Base-by-base conservation (phyloP, 371 early-diverging fungal genomes). In the Cokeromyces recurvatus region DNA sequence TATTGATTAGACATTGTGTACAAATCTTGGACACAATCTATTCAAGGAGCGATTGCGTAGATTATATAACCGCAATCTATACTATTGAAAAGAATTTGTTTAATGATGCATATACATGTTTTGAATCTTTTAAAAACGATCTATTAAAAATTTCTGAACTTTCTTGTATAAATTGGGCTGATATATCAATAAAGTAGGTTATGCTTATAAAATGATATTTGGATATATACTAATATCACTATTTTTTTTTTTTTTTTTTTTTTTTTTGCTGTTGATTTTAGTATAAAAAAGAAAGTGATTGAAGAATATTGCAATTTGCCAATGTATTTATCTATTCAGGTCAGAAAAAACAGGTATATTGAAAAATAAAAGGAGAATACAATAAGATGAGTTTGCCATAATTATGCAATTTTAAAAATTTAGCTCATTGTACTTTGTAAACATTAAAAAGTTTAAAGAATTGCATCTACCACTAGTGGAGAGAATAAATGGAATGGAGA, bases 281-380 rank as follows among this genome's bases (percentile, higher is more conserved):
- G n/a, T n/a, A n/a, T 27, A 27, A 2, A 10, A n/a, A 20, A 12
- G 7, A 22, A 14, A 21, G 16, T 48, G 2, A 10, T 36, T 16
- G 53, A 57, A 31, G 41, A 52, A 9, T 16, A 48, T 9, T 52
- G 44, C 19, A 25, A 38, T 9, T 37, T 37, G 14, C 53, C 58
- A 4, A 52, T 57, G n/a, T 57, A 48, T 23, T 48, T 48, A 10
- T 43, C 46, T 8, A 35, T 44, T 31, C 32, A 32, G 6, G 23
- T 38, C 17, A 37, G 36, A 27, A 19, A 32, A 25, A 37, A 48
- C 27, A 55, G 55, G 55, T 44, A 55, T 10, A 46, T 38, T n/a
- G n/a, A n/a, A n/a, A n/a, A n/a, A n/a, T n/a, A n/a, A n/a, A n/a
- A n/a, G n/a, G n/a, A n/a, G n/a, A n/a, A n/a, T n/a, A n/a, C n/a